Percentiles rank a stretch among this genome's conserved stretches.
phyloP scores from a whole-genome alignment of 208 protist species.

The Borovskyia barvae region DNA sequence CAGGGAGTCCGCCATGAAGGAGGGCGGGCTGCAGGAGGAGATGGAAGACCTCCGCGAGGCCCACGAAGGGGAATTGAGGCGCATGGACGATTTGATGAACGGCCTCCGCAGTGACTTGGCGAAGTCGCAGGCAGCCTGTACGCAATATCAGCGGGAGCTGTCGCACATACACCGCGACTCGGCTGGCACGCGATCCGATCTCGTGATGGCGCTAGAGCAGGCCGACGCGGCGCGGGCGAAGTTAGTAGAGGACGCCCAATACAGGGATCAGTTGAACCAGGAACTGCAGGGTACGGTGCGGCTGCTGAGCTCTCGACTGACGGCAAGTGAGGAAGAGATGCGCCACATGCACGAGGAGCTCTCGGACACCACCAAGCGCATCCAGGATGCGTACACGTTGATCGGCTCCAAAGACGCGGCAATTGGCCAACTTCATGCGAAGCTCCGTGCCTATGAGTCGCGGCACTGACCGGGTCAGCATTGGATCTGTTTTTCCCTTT shows the following conservation, averaged over 20 bases:
- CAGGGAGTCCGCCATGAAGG: slow-evolving; percentile 48
- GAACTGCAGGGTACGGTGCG: slow-evolving; percentile 85
- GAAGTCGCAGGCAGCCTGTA: slow-evolving; percentile 50
- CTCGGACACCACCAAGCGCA: slow-evolving; percentile 50
- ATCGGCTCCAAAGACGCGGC: slow-evolving; percentile 79
- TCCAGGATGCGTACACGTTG: slow-evolving; percentile 79
- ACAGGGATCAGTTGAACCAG: slow-evolving; percentile 71
- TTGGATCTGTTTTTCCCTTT: background rate
- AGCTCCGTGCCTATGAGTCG: slow-evolving; percentile 79
- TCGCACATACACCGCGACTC: slow-evolving; percentile 44
- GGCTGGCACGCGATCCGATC: slow-evolving; percentile 41
- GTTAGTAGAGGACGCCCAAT: slow-evolving; percentile 66
- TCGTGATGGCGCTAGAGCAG: slow-evolving; percentile 60
- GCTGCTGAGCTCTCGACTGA: slow-evolving; percentile 69
- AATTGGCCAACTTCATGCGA: slow-evolving; percentile 80
- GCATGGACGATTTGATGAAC: slow-evolving; percentile 82
- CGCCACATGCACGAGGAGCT: slow-evolving; percentile 77
- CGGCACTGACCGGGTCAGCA: slow-evolving; percentile 27
- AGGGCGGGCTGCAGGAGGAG: slow-evolving; percentile 55
- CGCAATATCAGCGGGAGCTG: slow-evolving; percentile 66
- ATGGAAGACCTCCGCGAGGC: slow-evolving; percentile 47
- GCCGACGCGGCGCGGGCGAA: slow-evolving; percentile 51
- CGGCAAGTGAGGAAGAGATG: slow-evolving; percentile 72
- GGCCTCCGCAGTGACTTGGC: slow-evolving; percentile 68
- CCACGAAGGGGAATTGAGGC: slow-evolving; percentile 65